Percentiles rank a stretch among this genome's conserved stretches.
These are phyloP conservation scores for Dendrocalamus sinicus DNA, from an alignment of 176 grass and related monocot genomes.

Conservation along the genomic window DNA sequence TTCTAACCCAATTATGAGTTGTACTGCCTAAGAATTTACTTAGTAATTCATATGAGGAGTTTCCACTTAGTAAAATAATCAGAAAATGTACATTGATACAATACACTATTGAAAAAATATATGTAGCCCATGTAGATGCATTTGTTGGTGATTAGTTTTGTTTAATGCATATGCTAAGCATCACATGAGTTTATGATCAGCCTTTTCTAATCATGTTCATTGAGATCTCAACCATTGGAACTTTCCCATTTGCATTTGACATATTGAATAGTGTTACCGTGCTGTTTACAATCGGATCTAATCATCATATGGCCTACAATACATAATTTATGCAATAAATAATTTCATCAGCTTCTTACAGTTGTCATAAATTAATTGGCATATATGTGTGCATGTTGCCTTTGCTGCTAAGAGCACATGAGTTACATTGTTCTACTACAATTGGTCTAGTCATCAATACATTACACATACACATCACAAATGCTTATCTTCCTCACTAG, in stretches of 20 bases:
- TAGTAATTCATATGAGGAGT: too few relatives aligned
- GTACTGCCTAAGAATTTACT: too few relatives aligned
- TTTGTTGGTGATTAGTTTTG: not conserved
- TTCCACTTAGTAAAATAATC: too few relatives aligned
- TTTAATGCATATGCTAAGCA: not conserved
- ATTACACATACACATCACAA: not conserved
- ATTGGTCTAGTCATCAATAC: not conserved
- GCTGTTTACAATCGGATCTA: not conserved
- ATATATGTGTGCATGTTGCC: too few relatives aligned
- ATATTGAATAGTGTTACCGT: not conserved
- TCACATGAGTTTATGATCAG: not conserved
- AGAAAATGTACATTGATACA: too few relatives aligned
- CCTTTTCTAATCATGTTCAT: too few relatives aligned
- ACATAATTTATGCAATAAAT: not conserved
- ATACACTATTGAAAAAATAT: too few relatives aligned
- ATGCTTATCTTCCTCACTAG: not conserved
- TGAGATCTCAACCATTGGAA: too few relatives aligned
- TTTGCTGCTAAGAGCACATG: not conserved
- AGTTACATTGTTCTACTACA: not conserved
- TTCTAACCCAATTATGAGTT: too few relatives aligned
- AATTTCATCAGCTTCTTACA: not conserved
- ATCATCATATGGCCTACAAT: not conserved
- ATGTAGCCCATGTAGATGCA: too few relatives aligned
- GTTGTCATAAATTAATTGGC: not conserved
- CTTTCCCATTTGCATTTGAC: not conserved